Evolutionary conservation across 1,284 basidiomycete genomes (phyloP).

Genomic region (Ceraceosorus guamensis): DNA sequence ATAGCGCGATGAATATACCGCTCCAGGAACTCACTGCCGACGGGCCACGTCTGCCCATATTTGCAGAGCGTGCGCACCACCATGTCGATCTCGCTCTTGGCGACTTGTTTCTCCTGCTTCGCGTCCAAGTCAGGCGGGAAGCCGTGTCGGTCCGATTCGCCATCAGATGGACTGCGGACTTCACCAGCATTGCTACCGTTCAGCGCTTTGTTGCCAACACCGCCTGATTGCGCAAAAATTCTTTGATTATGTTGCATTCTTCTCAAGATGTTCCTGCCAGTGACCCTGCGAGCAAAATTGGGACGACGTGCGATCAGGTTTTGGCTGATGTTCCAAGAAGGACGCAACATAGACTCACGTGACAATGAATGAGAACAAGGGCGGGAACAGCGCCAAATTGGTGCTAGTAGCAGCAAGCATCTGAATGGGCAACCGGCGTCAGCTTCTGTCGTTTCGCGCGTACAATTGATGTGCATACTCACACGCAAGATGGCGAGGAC

Average conservation of each 20-base stretch:
- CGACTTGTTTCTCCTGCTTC: neutral
- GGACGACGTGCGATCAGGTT: too few species aligned
- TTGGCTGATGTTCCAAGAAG: too few species aligned
- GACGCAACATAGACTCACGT: neutral
- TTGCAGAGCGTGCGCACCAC: constrained; percentile 9
- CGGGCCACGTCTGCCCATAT: constrained; percentile 9
- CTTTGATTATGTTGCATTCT: too few species aligned
- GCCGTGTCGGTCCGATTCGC: too few species aligned
- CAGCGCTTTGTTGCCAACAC: too few species aligned
- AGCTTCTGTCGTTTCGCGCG: too few species aligned
- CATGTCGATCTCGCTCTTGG: constrained; percentile 8
- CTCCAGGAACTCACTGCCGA: constrained; percentile 11
- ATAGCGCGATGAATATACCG: too few species aligned
- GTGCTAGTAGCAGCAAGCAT: neutral
- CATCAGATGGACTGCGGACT: too few species aligned
- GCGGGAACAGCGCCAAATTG: neutral
- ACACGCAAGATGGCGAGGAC: constrained; percentile 7
- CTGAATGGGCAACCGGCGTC: too few species aligned
- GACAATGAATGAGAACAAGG: neutral
- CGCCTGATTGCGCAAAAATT: too few species aligned
- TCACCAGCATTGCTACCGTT: too few species aligned
- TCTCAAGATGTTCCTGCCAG: neutral
- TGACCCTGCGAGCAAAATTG: neutral
- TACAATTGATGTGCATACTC: neutral
- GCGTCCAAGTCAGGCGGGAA: too few species aligned